These are phyloP conservation scores for Plantago elongata DNA, from an alignment of 257 asterid genomes.

Conservation along the genomic window DNA sequence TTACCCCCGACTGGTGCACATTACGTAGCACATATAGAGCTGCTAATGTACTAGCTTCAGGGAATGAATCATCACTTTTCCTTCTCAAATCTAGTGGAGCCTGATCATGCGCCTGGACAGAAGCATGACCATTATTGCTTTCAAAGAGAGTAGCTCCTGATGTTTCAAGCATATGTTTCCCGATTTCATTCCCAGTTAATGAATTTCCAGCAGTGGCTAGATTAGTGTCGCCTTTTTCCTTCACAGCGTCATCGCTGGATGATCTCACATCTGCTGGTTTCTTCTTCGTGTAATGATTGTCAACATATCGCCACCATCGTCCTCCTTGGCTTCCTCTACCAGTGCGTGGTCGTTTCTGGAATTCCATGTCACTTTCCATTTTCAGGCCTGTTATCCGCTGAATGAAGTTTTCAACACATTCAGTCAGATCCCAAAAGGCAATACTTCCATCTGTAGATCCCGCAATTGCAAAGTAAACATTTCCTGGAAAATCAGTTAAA, in stretches of 20 bases:
- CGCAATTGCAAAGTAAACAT: slow-evolving; percentile 55
- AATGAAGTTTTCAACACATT: slow-evolving; percentile 66
- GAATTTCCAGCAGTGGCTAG: slow-evolving; percentile 23
- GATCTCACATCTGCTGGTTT: slow-evolving; percentile 22
- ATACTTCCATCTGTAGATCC: slow-evolving; percentile 96
- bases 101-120: slow-evolving; percentile 22
- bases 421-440: slow-evolving; percentile 84
- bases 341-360: slow-evolving; percentile 84
- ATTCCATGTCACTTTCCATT: slow-evolving; percentile 47
- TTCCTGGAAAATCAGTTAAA: slow-evolving; percentile 33
- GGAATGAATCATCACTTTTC: slow-evolving; percentile 27
- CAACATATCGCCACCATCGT: slow-evolving; percentile 64
- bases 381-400: slow-evolving; percentile 45
- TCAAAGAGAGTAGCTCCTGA: slow-evolving; percentile 27
- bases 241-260: slow-evolving; percentile 20
- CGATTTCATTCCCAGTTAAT: slow-evolving; percentile 26
- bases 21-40: slow-evolving; percentile 51
- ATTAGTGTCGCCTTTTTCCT: slow-evolving; percentile 23
- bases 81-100: slow-evolving; percentile 28
- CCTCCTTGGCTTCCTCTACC: slow-evolving; percentile 99
- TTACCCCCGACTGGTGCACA: slow-evolving; percentile 93
- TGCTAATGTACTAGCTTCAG: slow-evolving; percentile 36
- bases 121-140: slow-evolving; percentile 22
- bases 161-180: slow-evolving; percentile 29
- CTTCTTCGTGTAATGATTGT: slow-evolving; percentile 35